Evolutionary conservation across 2,329 filamentous ascomycete genomes (phyloP).

Genomic region (Thelonectria olida): DNA sequence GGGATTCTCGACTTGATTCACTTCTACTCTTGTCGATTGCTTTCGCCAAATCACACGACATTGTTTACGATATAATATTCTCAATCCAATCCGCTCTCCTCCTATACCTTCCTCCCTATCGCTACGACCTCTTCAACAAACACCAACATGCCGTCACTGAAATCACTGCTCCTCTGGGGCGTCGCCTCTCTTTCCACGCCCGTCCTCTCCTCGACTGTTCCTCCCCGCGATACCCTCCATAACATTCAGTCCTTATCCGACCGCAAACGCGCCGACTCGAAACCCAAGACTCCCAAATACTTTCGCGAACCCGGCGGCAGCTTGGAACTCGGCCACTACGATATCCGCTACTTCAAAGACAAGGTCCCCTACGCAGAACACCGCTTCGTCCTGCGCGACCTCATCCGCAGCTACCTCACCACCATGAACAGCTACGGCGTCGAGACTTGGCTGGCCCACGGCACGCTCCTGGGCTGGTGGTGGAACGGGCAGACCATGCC

Average conservation of each 20-base stretch:
- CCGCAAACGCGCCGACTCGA: conserved; percentile 14
- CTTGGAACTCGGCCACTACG: conserved; percentile 75
- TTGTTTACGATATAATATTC: not conserved
- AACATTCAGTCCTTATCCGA: not conserved
- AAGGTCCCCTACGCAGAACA: conserved; percentile 74
- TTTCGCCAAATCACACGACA: not conserved
- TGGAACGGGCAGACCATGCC: conserved; percentile 83
- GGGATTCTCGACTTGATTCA: not conserved
- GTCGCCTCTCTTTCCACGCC: conserved; percentile 32
- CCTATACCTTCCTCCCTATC: not conserved
- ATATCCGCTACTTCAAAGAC: conserved; percentile 72
- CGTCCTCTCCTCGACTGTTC: conserved; percentile 29
- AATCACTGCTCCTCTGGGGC: conserved; percentile 38
- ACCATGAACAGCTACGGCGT: conserved; percentile 71
- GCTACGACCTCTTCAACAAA: not conserved
- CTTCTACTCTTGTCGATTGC: not conserved
- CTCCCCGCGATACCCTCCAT: conserved; percentile 13
- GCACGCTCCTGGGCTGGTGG: conserved; percentile 87
- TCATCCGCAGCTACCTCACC: conserved; percentile 78
- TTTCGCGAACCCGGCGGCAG: conserved; percentile 72
- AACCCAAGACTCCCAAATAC: conserved; percentile 60
- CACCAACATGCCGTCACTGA: conserved; percentile 33
- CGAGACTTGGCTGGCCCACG: conserved; percentile 89
- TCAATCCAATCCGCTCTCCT: not conserved
- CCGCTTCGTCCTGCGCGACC: conserved; percentile 70